Evolutionary conservation across 495 filamentous ascomycete species (phyloP), one percentile per base, ranked within the genome.

Genomic region (Daldinia childiae): DNA sequence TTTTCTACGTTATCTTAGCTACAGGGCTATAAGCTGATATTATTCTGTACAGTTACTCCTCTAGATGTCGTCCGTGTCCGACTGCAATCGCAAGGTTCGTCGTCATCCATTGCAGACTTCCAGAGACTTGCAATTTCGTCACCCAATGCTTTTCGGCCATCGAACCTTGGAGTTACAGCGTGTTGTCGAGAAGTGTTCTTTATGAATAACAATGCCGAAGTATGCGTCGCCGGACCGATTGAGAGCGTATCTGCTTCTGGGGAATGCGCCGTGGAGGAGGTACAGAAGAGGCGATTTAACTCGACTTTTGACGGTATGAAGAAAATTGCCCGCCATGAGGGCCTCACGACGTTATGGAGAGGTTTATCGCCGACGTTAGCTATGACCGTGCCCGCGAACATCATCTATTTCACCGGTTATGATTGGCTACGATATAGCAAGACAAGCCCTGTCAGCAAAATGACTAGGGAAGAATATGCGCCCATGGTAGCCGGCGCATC

Each of bases 401-500:
- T 99, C 67, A 98, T 99, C 66, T 99, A 99, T 80, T 97, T 98
- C 74, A 95, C 95, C 34, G 95, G 95, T n/a, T 99, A 99, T 78
- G 95, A 99, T 74, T 95, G 92, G 89, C 80, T 99, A 66, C 90
- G 95, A 14, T 89, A 82, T 24, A 91, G 91, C 74, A 81, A 84
- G 1, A 78, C 79, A 39, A 93, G 90, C 60, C 94, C 92, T 0
- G 85, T 97, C 66, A 83, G 84, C 54, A 82, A 81, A 32, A 57
- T 82, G 27, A 74, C 93, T 4, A 81, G 84, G 11, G 91, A 93
- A 64, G 84, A 84, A 9, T 94, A 91, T 77, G 88, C 91, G 3
- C 93, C 95, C 1, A 85, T 98, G 3, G 82, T 92, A 9, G 94
- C 93, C 17, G 95, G 96, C 2, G 84, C 90, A 4, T 76, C 85